Base-by-base conservation (phyloP, 2,329 filamentous ascomycete species). In the Fusarium dimerum region DNA sequence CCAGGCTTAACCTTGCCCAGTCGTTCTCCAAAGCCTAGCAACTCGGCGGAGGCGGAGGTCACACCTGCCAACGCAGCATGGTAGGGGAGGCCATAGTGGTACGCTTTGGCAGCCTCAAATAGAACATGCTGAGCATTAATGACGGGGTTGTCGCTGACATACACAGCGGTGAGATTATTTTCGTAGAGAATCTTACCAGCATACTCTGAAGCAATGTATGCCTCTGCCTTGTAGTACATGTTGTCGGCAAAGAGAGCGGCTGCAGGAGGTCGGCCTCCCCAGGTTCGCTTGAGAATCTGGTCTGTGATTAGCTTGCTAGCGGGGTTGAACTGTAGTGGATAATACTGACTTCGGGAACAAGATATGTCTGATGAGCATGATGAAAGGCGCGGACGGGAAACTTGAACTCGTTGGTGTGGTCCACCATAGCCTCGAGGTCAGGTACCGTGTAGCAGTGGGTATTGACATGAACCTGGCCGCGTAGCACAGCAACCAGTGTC, bases 191-290 rank as follows among this genome's bases (percentile, higher is more conserved):
- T 76, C 65, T 87, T 88, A 26, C 85, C 86, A 2, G 86, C 85
- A 53, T 81, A 81, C 65, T 88, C 83, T 11, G 84, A 87, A 1
- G 79, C 86, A 5, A 81, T 73, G 59, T 86, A 87, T 0, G 85
- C 74, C 70, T 89, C 87, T 2, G 80, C 76, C 70, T 89, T 88
- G 77, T 88, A 89, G 67, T 82, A 87, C 82, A 88, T 88, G 65
- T 85, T 87, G 63, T 89, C 85, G 10, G 86, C 85, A 60, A 89
- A 89, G 4, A 88, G 72, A n/a, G 81, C 86, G 15, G 76, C 80
- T 4, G 78, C 80, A n/a, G 79, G 81, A 15, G 79, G 68, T 1
- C 75, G 74, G 12, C 75, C 77, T 13, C 82, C 81, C 71, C 76
- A 84, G 1, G 78, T 78, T 45, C 81, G 76, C 62, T 82, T 83